Evolutionary conservation across 352 stramenopile species (phyloP), one percentile per base, ranked within the genome.

Genomic region (Globisporangium uncinulatum): DNA sequence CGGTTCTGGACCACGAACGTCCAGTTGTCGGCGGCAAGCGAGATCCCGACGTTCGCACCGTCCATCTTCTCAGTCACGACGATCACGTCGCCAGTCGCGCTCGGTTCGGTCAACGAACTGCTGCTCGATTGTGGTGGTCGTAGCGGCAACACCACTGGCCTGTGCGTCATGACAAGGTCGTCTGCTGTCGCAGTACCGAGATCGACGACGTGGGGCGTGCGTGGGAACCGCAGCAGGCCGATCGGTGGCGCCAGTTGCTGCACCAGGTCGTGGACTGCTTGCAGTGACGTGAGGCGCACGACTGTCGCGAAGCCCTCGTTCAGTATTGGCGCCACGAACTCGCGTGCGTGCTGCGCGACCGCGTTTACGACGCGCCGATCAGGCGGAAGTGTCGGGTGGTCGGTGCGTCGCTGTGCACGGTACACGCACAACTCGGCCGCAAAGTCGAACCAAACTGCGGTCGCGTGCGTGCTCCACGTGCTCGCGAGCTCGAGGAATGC

Each of bases 61-160:
- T 95, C 86, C 37, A 95, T 24, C 62, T 95, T 95, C 66, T 95
- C 86, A 0, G 87, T 85, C 54, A 87, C 72, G 19, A 86, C 64
- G 32, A 89, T 73, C 6, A 60, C 59, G 1, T 62, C 69, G 14
- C 54, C 41, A 32, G 41, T n/a, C n/a, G 43, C 32, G 52, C 14
- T 24, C 51, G 41, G 54, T 7, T n/a, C n/a, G 19, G 43, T 34
- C 11, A 48, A n/a, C 20, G 15, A 57, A 3, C 54, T 41, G 10
- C 34, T 29, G 24, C 24, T 29, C 24, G 24, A 29, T 29, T 4
- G 37, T 45, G 17, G 32, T 37, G 14, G 41, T 55, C 34, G 21
- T 52, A 13, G 20, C 15, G 4, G 29, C 15, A 9, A 53, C 47
- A 21, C 1, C 31, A 7, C 6, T 37, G 15, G 50, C n/a, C 31